These are phyloP conservation scores for Colletotrichum tabaci DNA, from an alignment of 2,329 filamentous ascomycete genomes.

Conservation along the genomic window DNA sequence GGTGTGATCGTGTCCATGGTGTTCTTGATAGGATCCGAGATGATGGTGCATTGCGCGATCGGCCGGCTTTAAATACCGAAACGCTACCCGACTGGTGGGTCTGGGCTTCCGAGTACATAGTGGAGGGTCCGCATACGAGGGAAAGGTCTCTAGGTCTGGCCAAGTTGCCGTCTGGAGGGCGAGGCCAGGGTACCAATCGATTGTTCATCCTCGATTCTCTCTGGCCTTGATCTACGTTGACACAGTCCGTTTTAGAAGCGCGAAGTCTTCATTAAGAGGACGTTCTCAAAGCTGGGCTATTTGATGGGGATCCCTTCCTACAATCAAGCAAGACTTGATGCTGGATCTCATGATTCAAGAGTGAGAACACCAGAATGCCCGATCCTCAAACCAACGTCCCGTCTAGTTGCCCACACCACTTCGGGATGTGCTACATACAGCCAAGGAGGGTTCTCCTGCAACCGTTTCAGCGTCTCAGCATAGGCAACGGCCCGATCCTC, in stretches of 20 bases:
- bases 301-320: no score
- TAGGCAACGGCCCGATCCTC: constrained; percentile 15
- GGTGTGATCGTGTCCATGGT: background rate
- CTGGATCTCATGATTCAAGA: background rate
- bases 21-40: background rate
- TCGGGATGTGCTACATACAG: constrained; percentile 23
- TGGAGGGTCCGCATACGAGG: background rate
- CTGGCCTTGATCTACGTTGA: no score
- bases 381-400: background rate
- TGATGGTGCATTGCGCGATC: background rate
- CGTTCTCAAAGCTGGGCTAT: no score
- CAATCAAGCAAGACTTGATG: no score
- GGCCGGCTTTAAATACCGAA: constrained; percentile 6
- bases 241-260: no score
- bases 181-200: no score
- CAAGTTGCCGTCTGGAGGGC: no score
- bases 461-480: constrained; percentile 4
- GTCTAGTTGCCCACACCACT: constrained; percentile 14
- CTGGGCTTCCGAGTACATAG: background rate
- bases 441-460: constrained; percentile 29
- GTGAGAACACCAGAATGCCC: constrained; percentile 20
- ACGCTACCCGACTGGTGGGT: background rate
- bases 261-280: no score
- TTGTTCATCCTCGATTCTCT: no score
- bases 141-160: no score